Conservation (phyloP, 345 rosid species). For the Anastatica hierochuntica region DNA sequence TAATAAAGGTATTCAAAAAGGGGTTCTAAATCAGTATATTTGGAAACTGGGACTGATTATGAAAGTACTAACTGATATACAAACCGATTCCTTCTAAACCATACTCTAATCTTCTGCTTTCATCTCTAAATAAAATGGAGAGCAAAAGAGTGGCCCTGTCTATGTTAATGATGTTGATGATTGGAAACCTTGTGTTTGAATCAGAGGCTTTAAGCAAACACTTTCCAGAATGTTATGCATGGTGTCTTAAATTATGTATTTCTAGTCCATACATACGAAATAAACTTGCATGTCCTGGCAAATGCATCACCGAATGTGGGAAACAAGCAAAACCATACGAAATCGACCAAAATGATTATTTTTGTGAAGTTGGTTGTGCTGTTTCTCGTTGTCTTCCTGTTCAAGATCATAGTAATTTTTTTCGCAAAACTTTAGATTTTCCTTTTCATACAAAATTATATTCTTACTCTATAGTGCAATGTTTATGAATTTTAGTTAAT, state of each 20-base stretch:
- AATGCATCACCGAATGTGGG: neutral
- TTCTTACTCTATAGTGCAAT: neutral
- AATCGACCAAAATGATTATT: neutral
- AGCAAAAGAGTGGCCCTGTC: neutral
- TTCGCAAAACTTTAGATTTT: neutral
- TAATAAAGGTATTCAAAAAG: no score
- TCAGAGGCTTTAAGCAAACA: neutral
- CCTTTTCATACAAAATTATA: neutral
- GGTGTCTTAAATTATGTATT: neutral
- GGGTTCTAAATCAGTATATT: no score
- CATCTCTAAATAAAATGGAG: conserved; percentile 6
- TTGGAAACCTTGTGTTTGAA: neutral
- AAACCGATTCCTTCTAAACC: no score
- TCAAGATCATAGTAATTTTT: neutral
- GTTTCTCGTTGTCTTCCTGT: neutral
- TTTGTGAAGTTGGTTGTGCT: neutral
- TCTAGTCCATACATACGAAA: neutral
- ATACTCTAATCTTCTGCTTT: no score
- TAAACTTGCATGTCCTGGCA: neutral
- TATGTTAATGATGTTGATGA: neutral
- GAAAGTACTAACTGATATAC: no score
- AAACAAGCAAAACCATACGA: neutral
- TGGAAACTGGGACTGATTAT: no score
- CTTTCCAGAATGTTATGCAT: neutral
- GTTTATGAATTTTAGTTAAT: no score